Evolutionary conservation across 2,329 filamentous ascomycete genomes (phyloP).

Genomic region (Pyricularia sp.): DNA sequence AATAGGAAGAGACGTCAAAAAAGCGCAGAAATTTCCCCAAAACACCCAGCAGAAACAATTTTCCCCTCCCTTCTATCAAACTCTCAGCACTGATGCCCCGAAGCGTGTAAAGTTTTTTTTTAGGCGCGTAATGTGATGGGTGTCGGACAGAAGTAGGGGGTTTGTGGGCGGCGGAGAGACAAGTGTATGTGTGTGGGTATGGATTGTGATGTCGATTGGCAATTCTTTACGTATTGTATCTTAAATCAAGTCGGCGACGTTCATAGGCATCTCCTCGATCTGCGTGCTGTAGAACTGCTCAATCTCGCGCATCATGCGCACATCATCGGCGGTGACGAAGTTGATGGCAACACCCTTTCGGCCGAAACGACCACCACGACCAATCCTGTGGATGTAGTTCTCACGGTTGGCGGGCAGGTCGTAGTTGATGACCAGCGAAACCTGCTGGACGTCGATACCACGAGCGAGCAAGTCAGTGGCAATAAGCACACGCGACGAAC

Average conservation of each 20-base stretch:
- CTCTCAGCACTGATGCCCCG: constrained; percentile 10
- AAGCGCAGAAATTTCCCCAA: constrained; percentile 3
- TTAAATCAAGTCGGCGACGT: constrained; percentile 56
- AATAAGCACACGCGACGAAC: constrained; percentile 91
- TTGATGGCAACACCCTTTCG: constrained; percentile 99
- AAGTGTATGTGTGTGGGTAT: background rate
- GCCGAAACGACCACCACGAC: constrained; percentile 88
- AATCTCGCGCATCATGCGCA: constrained; percentile 93
- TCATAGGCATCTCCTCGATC: constrained; percentile 99
- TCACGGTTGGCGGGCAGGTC: constrained; percentile 97
- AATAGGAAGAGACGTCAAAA: constrained; percentile 1
- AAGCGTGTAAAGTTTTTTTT: constrained; percentile 8
- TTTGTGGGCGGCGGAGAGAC: background rate
- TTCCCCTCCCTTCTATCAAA: constrained; percentile 12
- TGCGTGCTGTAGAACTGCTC: constrained; percentile 95
- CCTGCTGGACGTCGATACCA: constrained; percentile 98
- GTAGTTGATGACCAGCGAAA: constrained; percentile 98
- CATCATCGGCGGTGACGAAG: constrained; percentile 97
- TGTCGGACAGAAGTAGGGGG: constrained; percentile 8
- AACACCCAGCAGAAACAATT: constrained; percentile 6
- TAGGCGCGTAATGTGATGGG: constrained; percentile 8
- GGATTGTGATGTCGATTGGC: background rate
- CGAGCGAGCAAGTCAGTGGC: constrained; percentile 97
- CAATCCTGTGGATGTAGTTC: constrained; percentile 99
- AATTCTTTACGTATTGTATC: background rate